phyloP scores from a whole-genome alignment of 805 yeast species.

The Metschnikowia anglica region DNA sequence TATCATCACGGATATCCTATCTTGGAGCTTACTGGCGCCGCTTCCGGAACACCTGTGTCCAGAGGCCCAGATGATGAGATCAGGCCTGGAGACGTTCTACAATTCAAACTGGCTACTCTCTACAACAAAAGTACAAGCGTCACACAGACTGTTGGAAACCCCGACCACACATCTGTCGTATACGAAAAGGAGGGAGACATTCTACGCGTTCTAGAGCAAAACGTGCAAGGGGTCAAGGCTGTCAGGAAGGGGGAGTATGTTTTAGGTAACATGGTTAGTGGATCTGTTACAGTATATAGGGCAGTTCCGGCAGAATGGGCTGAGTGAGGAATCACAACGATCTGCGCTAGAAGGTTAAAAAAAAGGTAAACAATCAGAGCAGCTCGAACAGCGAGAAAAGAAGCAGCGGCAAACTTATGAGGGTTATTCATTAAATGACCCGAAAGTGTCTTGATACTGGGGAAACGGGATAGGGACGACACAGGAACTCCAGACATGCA shows the following conservation, averaged over 20 bases:
- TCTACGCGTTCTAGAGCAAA: slow-evolving; percentile 48
- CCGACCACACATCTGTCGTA: slow-evolving; percentile 51
- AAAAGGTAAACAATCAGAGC: too few species aligned
- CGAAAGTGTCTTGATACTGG: too few species aligned
- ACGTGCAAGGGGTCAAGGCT: slow-evolving; percentile 41
- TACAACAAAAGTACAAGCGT: slow-evolving; percentile 34
- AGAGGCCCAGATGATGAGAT: slow-evolving; percentile 36
- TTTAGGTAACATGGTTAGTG: slow-evolving; percentile 39
- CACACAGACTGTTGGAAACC: slow-evolving; percentile 46
- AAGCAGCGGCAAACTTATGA: too few species aligned
- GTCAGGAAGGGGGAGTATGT: slow-evolving; percentile 43
- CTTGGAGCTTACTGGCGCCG: slow-evolving; percentile 28
- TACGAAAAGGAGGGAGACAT: slow-evolving; percentile 28
- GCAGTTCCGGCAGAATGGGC: slow-evolving; percentile 50
- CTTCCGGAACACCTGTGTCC: slow-evolving; percentile 16
- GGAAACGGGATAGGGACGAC: too few species aligned
- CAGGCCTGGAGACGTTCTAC: slow-evolving; percentile 56
- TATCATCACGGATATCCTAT: slow-evolving; percentile 48
- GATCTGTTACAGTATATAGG: slow-evolving; percentile 46
- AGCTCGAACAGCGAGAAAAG: too few species aligned
- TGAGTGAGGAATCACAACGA: slow-evolving; percentile 4
- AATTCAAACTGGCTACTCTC: slow-evolving; percentile 44
- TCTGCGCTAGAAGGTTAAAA: too few species aligned
- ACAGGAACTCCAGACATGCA: too few species aligned
- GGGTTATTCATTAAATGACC: too few species aligned